Conservation (phyloP, 352 stramenopile genomes). For the Globisporangium polare region DNA sequence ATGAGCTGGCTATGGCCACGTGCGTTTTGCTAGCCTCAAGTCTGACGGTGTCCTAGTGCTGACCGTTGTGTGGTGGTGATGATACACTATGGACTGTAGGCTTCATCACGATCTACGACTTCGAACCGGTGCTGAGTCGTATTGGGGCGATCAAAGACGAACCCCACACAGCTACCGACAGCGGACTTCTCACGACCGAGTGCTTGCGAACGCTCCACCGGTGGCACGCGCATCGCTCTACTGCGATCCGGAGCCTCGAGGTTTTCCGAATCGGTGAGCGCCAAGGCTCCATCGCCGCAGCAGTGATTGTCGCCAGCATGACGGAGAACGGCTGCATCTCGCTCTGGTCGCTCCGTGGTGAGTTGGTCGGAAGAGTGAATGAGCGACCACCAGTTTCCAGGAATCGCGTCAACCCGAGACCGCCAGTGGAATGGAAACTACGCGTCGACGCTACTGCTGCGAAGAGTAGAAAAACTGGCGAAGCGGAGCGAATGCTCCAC, state of each 20-base stretch:
- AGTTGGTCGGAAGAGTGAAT: constrained; percentile 25
- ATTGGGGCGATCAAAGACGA: neutral
- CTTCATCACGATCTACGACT: constrained; percentile 29
- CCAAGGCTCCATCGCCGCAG: neutral
- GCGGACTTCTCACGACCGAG: neutral
- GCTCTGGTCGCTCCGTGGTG: constrained; percentile 32
- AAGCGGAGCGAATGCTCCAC: constrained; percentile 8
- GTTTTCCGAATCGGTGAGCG: constrained; percentile 9
- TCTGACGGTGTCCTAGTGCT: neutral
- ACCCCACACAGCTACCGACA: neutral
- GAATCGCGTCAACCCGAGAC: neutral
- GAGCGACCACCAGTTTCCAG: constrained; percentile 1
- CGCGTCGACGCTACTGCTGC: neutral
- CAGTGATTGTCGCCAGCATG: constrained; percentile 22
- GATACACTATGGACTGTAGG: constrained; percentile 13
- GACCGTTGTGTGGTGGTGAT: neutral
- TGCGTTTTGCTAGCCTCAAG: too few species aligned
- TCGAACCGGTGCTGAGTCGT: constrained; percentile 10
- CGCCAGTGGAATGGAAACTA: constrained; percentile 7
- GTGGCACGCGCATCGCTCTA: constrained; percentile 23
- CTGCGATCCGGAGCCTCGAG: constrained; percentile 22
- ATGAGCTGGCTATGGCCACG: neutral
- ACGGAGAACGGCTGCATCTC: constrained; percentile 27
- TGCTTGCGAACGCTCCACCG: constrained; percentile 16
- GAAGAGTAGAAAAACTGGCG: neutral